Evolutionary conservation across 306 rosid genomes (phyloP).

Genomic region (Hippophae gyantsensis): DNA sequence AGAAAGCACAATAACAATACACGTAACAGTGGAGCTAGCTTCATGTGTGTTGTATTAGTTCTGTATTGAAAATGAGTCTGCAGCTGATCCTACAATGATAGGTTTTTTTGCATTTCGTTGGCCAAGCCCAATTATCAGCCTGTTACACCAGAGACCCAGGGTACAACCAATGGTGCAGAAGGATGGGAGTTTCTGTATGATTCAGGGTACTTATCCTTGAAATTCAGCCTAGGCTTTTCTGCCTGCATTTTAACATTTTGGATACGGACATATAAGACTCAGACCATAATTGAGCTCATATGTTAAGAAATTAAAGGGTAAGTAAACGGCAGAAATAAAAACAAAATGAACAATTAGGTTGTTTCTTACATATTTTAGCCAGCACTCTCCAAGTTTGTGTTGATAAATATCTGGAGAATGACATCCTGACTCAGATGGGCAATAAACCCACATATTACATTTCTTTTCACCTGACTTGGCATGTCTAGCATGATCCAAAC

Average conservation of each 20-base stretch:
- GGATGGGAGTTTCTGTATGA: constrained; percentile 56
- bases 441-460: constrained; percentile 95
- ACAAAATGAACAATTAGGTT: constrained; percentile 1
- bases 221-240: constrained; percentile 54
- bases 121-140: constrained; percentile 15
- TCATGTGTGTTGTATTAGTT: too few relatives aligned
- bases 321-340: neutral
- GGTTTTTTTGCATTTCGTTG: neutral
- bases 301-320: neutral
- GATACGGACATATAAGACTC: constrained; percentile 14
- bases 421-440: constrained; percentile 80
- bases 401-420: constrained; percentile 81
- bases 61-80: too few relatives aligned
- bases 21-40: too few relatives aligned
- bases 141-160: constrained; percentile 77
- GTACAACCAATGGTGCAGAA: constrained; percentile 58
- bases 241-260: constrained; percentile 41
- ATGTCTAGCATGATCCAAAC: constrained; percentile 66
- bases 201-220: constrained; percentile 66
- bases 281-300: neutral
- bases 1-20: too few relatives aligned
- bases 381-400: constrained; percentile 80
- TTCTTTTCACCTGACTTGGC: constrained; percentile 63
- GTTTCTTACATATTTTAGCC: constrained; percentile 82
- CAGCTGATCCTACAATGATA: too few relatives aligned